Base-by-base conservation (phyloP, 441 rosid genomes). In the Sinapis alba region DNA sequence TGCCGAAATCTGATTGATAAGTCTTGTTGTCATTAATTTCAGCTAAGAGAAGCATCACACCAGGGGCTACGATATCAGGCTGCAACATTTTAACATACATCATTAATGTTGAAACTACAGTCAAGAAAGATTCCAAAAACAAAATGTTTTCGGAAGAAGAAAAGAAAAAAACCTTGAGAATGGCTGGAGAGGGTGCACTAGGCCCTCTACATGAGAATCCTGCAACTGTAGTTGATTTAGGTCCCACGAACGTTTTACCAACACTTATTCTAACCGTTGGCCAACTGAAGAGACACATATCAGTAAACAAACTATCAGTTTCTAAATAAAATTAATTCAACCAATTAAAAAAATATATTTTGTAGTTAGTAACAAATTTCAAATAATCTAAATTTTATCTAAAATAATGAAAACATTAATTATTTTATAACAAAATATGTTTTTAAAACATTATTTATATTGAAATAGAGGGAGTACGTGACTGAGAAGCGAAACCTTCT, bases 31-130 rank as follows among this genome's bases (percentile, higher is more conserved):
- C 56, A 16, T 50, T 50, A 50, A 16, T 16, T 12, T 62, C 72
- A 63, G 89, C 85, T 30, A 82, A 82, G n/a, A 89, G 60, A 62
- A 89, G 73, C 68, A 64, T 70, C 71, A 50, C 76, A 54, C 89
- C 91, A 0, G 93, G 93, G 23, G 93, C 91, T 58, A 84, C 77
- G 65, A 86, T 67, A 64, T 89, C 93, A 28, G 93, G 93, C 93
- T 85, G 81, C 54, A 62, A 26, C 32, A 27, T 53, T n/a, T n/a
- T 72, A 4, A 73, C 15, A 77, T 43, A 47, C 77, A 78, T 7
- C 64, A 67, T 38, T 72, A n/a, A n/a, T n/a, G 59, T 50, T 50
- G 43, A 78, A 77, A 38, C 65, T 19, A 6, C 62, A 65, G 36
- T 62, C 16, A 62, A 65, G 62, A n/a, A n/a, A n/a, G 47, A 69